Evolutionary conservation across 768 basidiomycete species (phyloP).

Genomic region (Trametopsis cervina): DNA sequence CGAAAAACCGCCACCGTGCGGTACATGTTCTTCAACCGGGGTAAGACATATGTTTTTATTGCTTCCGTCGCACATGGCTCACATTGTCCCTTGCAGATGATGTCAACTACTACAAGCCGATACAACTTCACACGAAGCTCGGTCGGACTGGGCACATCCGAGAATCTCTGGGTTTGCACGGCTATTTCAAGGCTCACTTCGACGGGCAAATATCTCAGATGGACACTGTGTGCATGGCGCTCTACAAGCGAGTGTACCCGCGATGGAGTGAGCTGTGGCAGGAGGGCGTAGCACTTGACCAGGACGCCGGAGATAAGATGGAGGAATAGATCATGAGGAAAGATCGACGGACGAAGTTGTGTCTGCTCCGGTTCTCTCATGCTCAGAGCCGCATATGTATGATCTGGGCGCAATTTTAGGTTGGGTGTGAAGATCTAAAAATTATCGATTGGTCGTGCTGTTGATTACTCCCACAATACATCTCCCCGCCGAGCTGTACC

Average conservation of each 20-base stretch:
- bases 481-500: too few species aligned
- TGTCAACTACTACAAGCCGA: constrained; percentile 86
- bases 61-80: neutral
- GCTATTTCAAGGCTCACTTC: constrained; percentile 93
- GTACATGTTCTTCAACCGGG: constrained; percentile 96
- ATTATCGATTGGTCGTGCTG: too few species aligned
- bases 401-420: too few species aligned
- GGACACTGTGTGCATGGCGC: constrained; percentile 93
- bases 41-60: constrained; percentile 29
- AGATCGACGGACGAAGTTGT: too few species aligned
- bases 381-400: too few species aligned
- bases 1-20: constrained; percentile 95
- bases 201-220: constrained; percentile 92
- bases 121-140: constrained; percentile 88
- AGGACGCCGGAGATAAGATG: constrained; percentile 16
- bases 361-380: too few species aligned
- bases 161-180: constrained; percentile 93
- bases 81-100: constrained; percentile 47
- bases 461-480: too few species aligned
- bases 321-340: constrained; percentile 20
- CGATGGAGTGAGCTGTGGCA: constrained; percentile 67
- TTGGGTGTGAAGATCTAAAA: too few species aligned
- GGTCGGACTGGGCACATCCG: constrained; percentile 85
- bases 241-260: constrained; percentile 94
- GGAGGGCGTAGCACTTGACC: constrained; percentile 7